Base-by-base conservation (phyloP, 768 basidiomycete genomes). In the Leccinum subgranulosum region DNA sequence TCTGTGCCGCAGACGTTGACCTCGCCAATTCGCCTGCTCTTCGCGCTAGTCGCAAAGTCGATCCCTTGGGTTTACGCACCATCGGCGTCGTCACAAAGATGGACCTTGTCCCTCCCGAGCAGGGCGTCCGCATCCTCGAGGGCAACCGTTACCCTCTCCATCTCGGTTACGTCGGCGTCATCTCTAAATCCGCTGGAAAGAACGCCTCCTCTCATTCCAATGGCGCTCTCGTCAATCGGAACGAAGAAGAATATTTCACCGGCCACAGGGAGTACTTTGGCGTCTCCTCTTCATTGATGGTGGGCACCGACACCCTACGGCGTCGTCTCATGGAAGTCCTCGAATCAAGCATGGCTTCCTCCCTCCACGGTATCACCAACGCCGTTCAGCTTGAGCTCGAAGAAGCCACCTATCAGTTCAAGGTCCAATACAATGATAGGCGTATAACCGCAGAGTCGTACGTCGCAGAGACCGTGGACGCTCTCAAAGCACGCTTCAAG, bases 61-160 rank as follows among this genome's bases (percentile, higher is more conserved):
- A 99, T 68, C 96, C 96, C 3, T 77, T 99, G 15, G 97, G 97
- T 15, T 77, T 95, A 55, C 85, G 97, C 25, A 99, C 97, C 2
- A 94, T 99, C 63, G 97, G 97, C 28, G 97, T 99, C 15, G 82
- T 99, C 45, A 99, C 97, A 21, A 99, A 99, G 81, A 98, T 99
- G 97, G 97, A 99, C 70, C 79, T 99, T 33, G 94, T 99, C 17
- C 79, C 87, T 41, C 84, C 96, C 3, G 88, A 91, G 54, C 81
- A 87, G 58, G 97, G 96, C 11, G 90, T 86, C 0, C 61, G 70
- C 33, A 93, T 98, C 58, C 77, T 99, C 12, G 76, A 84, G 15
- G 94, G 94, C 0, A 94, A 96, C 68, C 80, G 94, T 51, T 99
- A 99, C 67, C 97, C 97, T n/a, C 80, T 99, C 10, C 94, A 97